Conservation (phyloP, 768 basidiomycete species). For the Suillus luteus region DNA sequence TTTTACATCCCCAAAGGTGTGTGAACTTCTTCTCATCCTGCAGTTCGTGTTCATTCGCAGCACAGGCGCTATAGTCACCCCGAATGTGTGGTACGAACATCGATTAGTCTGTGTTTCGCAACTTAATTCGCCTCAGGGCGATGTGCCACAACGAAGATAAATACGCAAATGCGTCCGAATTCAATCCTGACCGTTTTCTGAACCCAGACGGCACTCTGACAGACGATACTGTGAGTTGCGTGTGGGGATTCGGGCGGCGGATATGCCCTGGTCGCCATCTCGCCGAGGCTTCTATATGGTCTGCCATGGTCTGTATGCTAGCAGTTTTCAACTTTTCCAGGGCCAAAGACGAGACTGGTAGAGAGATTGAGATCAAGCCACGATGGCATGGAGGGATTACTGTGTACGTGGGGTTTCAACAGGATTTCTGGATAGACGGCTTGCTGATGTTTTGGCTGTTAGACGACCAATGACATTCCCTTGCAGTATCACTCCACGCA, state of each 20-base stretch:
- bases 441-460: neutral
- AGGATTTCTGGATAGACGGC: no score
- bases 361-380: constrained; percentile 12
- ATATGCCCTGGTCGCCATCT: constrained; percentile 10
- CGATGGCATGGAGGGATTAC: constrained; percentile 7
- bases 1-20: constrained; percentile 53
- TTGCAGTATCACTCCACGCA: constrained; percentile 10
- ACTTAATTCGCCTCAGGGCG: constrained; percentile 27
- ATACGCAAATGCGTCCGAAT: constrained; percentile 52
- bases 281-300: constrained; percentile 13
- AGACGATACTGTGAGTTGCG: constrained; percentile 6
- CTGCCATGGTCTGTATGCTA: constrained; percentile 8
- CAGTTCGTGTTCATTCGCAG: neutral
- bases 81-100: constrained; percentile 9
- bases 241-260: constrained; percentile 13
- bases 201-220: constrained; percentile 10
- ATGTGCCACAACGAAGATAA: constrained; percentile 50
- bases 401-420: neutral
- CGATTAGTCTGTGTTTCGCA: neutral
- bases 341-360: constrained; percentile 13
- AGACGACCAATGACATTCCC: constrained; percentile 10
- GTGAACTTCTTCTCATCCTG: neutral
- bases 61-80: constrained; percentile 5
- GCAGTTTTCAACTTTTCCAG: constrained; percentile 9
- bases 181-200: constrained; percentile 57